phyloP scores from a whole-genome alignment of 1,139 yeast genomes.

The Saccharomyces pastorianus region DNA sequence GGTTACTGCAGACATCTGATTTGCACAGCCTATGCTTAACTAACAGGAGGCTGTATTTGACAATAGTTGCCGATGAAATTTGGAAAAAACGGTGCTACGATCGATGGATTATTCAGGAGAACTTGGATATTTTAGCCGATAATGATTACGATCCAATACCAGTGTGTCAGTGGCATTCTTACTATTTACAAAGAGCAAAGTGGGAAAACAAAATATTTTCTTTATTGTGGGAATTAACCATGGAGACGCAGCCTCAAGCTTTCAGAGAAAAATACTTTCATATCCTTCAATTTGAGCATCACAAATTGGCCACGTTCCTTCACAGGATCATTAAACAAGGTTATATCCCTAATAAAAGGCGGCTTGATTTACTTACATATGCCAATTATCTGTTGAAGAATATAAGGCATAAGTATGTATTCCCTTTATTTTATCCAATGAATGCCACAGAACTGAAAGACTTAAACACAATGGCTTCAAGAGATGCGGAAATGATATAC shows the following conservation, averaged over 20 bases:
- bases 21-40: background rate
- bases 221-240: background rate
- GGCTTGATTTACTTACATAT: conserved; percentile 7
- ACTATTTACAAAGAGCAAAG: background rate
- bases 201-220: background rate
- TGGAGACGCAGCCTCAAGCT: background rate
- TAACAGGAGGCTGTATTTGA: background rate
- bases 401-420: conserved; percentile 16
- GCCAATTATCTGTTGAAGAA: conserved; percentile 12
- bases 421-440: conserved; percentile 9
- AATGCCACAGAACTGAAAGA: conserved; percentile 4
- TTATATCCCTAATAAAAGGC: background rate
- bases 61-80: background rate
- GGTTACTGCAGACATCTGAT: background rate
- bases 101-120: background rate
- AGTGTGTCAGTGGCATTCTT: background rate
- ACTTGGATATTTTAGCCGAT: background rate
- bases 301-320: conserved; percentile 2
- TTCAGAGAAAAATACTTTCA: background rate
- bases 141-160: background rate
- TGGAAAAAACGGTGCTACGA: conserved; percentile 1
- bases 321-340: conserved; percentile 5
- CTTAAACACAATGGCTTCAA: conserved; percentile 4
- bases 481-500: conserved; percentile 15
- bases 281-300: background rate